These are phyloP conservation scores for Trichosphaerium sp. DNA, from an alignment of 78 protist genomes.

Conservation along the genomic window DNA sequence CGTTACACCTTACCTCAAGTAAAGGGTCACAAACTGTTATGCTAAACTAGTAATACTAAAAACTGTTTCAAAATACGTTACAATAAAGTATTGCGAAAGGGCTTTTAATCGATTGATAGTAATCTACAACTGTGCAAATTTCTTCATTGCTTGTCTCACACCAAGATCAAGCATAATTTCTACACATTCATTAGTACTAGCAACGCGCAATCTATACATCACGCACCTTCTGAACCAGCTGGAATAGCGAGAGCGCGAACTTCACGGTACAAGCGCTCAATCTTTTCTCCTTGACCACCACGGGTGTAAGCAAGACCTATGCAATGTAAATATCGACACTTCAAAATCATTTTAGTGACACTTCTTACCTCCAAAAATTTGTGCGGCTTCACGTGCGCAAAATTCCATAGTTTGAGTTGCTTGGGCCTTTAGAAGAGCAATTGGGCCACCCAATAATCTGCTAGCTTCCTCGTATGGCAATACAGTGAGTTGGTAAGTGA, in stretches of 20 bases:
- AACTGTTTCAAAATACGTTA: no score
- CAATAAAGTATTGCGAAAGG: no score
- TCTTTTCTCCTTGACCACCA: constrained; percentile 1
- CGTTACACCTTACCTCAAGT: no score
- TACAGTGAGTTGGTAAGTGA: constrained; percentile 16
- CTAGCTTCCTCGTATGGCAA: not conserved
- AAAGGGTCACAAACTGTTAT: no score
- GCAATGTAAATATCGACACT: no score
- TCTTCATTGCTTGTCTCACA: not conserved
- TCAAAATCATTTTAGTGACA: no score
- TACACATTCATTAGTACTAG: no score
- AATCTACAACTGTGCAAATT: not conserved
- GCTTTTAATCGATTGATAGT: no score
- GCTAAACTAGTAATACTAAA: no score
- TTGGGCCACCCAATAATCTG: constrained; percentile 16
- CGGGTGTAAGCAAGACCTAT: constrained; percentile 3
- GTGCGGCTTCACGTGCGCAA: constrained; percentile 40
- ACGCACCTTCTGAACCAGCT: constrained; percentile 26
- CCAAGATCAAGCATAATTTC: not conserved
- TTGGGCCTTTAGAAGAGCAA: constrained; percentile 43
- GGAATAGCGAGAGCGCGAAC: not conserved
- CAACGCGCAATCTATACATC: no score
- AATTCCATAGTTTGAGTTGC: constrained; percentile 26
- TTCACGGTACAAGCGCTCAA: constrained; percentile 4
- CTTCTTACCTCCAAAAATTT: constrained; percentile 11